These are phyloP conservation scores for Corynascus novoguineensis DNA, from an alignment of 495 filamentous ascomycete genomes.

Conservation along the genomic window DNA sequence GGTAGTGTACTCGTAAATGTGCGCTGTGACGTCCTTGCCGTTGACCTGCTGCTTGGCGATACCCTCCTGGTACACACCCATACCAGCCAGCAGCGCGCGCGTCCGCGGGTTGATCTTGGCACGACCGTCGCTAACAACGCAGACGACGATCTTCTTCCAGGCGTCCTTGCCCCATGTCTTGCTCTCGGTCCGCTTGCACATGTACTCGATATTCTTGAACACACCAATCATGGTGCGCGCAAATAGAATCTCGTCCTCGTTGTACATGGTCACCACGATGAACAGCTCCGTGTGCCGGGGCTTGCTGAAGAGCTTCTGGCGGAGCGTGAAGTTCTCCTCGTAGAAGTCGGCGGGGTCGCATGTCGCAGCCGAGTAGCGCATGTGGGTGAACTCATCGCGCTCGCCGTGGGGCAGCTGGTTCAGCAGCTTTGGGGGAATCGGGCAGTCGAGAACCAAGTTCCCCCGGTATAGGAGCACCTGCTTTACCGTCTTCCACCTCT, in stretches of 20 bases:
- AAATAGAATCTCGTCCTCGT: constrained; percentile 96
- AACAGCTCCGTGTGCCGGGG: constrained; percentile 92
- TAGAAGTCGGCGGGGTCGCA: constrained; percentile 91
- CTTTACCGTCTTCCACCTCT: constrained; percentile 97
- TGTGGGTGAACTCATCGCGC: constrained; percentile 97
- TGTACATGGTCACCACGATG: constrained; percentile 98
- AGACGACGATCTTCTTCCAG: constrained; percentile 99
- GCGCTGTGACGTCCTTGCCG: constrained; percentile 92
- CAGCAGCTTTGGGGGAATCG: constrained; percentile 83
- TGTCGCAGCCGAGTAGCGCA: constrained; percentile 95
- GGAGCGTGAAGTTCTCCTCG: constrained; percentile 81
- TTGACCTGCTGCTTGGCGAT: constrained; percentile 99
- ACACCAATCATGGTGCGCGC: constrained; percentile 96
- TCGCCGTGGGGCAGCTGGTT: constrained; percentile 82
- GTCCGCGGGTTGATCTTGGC: constrained; percentile 96
- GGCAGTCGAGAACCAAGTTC: constrained; percentile 95
- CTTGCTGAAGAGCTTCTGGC: constrained; percentile 91
- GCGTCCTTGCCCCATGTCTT: constrained; percentile 98
- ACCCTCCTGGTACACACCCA: constrained; percentile 97
- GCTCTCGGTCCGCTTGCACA: constrained; percentile 84
- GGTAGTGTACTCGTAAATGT: constrained; percentile 99
- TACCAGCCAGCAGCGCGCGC: constrained; percentile 78
- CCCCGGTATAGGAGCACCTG: constrained; percentile 95
- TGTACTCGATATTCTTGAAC: constrained; percentile 96
- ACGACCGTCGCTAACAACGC: constrained; percentile 95